These are phyloP conservation scores for Lathyrus aphaca DNA, from an alignment of 306 rosid genomes.

Conservation along the genomic window DNA sequence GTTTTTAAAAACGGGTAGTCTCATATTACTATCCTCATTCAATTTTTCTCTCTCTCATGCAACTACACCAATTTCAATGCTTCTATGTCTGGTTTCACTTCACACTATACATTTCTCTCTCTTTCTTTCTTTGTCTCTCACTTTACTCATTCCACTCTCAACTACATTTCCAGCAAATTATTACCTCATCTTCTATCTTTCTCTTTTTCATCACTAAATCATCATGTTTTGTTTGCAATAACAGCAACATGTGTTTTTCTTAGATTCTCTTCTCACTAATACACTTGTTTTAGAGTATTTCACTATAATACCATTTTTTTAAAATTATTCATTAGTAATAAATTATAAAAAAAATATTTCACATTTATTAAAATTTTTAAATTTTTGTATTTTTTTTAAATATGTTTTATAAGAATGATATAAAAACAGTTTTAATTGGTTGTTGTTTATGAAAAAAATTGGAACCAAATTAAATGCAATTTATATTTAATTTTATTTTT, in stretches of 20 bases:
- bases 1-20: background rate
- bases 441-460: no score
- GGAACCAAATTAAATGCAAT: no score
- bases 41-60: slow-evolving; percentile 38
- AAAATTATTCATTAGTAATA: no score
- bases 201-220: slow-evolving; percentile 1
- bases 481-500: no score
- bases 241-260: background rate
- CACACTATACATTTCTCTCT: slow-evolving; percentile 32
- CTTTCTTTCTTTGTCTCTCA: background rate
- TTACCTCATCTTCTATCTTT: slow-evolving; percentile 18
- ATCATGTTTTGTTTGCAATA: no score
- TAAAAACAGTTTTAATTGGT: no score
- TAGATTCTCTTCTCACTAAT: slow-evolving; percentile 23
- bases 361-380: no score
- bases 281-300: no score
- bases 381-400: no score
- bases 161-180: slow-evolving; percentile 30
- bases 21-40: background rate
- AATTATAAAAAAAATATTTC: no score
- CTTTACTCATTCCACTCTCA: slow-evolving; percentile 31
- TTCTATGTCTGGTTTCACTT: slow-evolving; percentile 35
- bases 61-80: slow-evolving; percentile 50
- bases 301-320: no score
- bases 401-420: no score